Percentiles rank a stretch among this genome's conserved stretches.
phyloP scores from a whole-genome alignment of 192 early-diverging fungal genomes.

The Ambispora gerdemannii region DNA sequence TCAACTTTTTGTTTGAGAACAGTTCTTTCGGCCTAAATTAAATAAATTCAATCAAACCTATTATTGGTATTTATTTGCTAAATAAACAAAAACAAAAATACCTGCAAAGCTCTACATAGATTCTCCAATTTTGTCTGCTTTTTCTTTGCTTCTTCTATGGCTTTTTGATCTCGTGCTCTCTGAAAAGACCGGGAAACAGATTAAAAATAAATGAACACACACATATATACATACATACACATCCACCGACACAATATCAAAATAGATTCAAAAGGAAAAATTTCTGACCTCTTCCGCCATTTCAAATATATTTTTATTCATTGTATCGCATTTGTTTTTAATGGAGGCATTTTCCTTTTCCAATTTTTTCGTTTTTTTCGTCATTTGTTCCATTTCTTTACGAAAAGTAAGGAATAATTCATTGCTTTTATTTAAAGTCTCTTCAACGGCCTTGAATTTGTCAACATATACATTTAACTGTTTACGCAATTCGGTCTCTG shows the following conservation, averaged over 20 bases:
- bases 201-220: background rate
- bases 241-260: background rate
- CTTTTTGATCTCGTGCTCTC: constrained; percentile 47
- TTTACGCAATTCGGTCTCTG: constrained; percentile 55
- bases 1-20: constrained; percentile 26
- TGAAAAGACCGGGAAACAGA: constrained; percentile 25
- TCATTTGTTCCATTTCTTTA: constrained; percentile 66
- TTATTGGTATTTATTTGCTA: background rate
- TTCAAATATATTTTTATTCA: constrained; percentile 58
- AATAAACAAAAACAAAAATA: constrained; percentile 5
- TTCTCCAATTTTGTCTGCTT: constrained; percentile 52
- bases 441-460: constrained; percentile 64
- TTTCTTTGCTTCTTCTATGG: constrained; percentile 46
- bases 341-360: constrained; percentile 56
- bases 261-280: background rate
- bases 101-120: constrained; percentile 56
- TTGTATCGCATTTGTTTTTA: constrained; percentile 54
- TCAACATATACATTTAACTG: constrained; percentile 60
- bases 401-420: constrained; percentile 61
- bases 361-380: constrained; percentile 54
- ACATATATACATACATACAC: background rate
- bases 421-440: constrained; percentile 63
- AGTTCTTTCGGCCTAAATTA: constrained; percentile 20
- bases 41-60: background rate
- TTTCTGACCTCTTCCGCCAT: constrained; percentile 53